Percentiles rank a stretch among this genome's conserved stretches.
Evolutionary conservation across 805 yeast genomes (phyloP).

Genomic region (Spathaspora girioi): DNA sequence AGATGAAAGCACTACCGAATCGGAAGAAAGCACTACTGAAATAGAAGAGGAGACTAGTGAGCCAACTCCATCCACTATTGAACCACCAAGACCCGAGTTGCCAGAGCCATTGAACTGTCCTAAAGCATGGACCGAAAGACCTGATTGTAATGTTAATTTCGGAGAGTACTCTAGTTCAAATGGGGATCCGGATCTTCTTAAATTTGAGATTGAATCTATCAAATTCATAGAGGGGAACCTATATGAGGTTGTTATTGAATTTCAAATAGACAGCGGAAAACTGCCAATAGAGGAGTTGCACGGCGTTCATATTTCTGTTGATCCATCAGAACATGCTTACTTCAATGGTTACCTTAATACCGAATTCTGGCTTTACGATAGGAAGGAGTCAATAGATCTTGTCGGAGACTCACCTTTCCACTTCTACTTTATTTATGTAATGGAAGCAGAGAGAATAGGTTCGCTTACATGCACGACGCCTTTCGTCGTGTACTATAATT

Average conservation of each 20-base stretch:
- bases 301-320: not conserved
- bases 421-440: not conserved
- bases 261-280: not conserved
- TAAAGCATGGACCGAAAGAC: not conserved
- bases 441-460: not conserved
- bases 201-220: not conserved
- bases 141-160: too few relatives aligned
- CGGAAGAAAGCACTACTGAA: not conserved
- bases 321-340: not conserved
- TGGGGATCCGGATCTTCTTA: not conserved
- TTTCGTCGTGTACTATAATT: not conserved
- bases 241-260: not conserved
- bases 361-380: not conserved
- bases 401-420: not conserved
- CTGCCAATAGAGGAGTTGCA: not conserved
- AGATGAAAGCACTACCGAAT: not conserved
- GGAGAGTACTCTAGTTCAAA: too few relatives aligned
- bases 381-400: not conserved
- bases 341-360: not conserved
- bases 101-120: too few relatives aligned
- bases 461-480: not conserved
- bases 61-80: not conserved
- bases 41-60: not conserved
- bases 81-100: not conserved
- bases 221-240: not conserved